Percentiles rank a stretch among this genome's conserved stretches.
phyloP scores from a whole-genome alignment of 2,329 filamentous ascomycete genomes.

The Penicillium griseofulvum region DNA sequence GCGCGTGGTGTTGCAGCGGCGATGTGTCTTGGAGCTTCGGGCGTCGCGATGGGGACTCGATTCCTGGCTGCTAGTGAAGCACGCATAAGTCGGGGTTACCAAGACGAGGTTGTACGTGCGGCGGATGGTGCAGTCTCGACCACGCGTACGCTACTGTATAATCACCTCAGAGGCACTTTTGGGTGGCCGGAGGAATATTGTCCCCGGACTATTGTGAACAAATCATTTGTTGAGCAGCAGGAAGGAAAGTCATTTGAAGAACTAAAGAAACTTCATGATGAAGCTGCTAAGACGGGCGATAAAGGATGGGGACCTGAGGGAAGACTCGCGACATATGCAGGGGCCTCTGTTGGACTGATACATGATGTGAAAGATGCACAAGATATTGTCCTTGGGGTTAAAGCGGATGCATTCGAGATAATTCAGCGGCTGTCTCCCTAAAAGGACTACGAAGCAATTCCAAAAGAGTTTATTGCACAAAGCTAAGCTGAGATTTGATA shows the following conservation, averaged over 20 bases:
- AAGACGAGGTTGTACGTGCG: slow-evolving; percentile 50
- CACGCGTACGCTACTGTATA: slow-evolving; percentile 53
- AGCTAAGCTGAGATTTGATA: not conserved
- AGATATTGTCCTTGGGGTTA: slow-evolving; percentile 38
- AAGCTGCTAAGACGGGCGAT: slow-evolving; percentile 42
- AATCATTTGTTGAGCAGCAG: slow-evolving; percentile 49
- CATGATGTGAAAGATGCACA: slow-evolving; percentile 40
- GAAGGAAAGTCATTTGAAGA: slow-evolving; percentile 47
- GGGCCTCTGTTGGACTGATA: slow-evolving; percentile 48
- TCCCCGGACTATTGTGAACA: slow-evolving; percentile 58
- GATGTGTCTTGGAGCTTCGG: slow-evolving; percentile 53
- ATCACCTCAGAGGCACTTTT: slow-evolving; percentile 55
- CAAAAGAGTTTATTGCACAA: not conserved
- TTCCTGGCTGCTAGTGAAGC: slow-evolving; percentile 58
- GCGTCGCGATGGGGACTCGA: slow-evolving; percentile 62
- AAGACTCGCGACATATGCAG: slow-evolving; percentile 52
- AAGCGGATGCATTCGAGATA: slow-evolving; percentile 10
- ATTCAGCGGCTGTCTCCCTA: slow-evolving; percentile 1
- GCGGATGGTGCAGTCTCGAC: slow-evolving; percentile 54
- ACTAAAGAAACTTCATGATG: slow-evolving; percentile 45
- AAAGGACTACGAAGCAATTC: not conserved
- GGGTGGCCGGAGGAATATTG: slow-evolving; percentile 62
- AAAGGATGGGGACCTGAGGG: slow-evolving; percentile 50
- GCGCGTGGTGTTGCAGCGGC: slow-evolving; percentile 52
- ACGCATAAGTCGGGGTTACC: slow-evolving; percentile 52